Evolutionary conservation across 805 yeast genomes (phyloP), one percentile per base, ranked within the genome.

Genomic region (Metschnikowia anglica): DNA sequence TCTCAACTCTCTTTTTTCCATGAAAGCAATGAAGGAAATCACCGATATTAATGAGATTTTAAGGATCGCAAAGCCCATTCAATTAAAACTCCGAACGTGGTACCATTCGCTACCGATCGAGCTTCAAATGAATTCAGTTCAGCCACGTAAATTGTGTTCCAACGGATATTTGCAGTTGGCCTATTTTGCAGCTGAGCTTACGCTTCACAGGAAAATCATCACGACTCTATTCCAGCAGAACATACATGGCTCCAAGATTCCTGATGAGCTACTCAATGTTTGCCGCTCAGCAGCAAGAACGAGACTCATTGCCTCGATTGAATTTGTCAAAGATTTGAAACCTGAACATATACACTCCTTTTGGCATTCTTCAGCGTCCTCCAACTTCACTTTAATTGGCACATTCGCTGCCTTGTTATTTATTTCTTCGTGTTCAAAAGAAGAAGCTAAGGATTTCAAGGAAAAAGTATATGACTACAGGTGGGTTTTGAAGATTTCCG

Each of bases 201-300:
- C 93, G 0, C 68, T 90, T 18, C 97, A 90, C 61, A 68, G 97
- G 37, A 80, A 81, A 54, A 86, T 86, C 40, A 77, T 85, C 18
- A 73, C 84, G 4, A 67, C 78, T 8, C 63, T 85, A 34, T 58
- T 62, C 43, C 66, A 63, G 47, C 73, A 64, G 51, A 48, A 56
- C 6, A 34, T 46, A n/a, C 53, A 56, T 5, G 72, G 73, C 16
- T 53, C 58, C 20, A 53, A 59, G 7, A 63, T 69, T 2, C 70
- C 73, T 3, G 51, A 53, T 5, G 73, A 70, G 47, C 53, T 70
- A 36, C 56, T 66, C 3, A 56, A 52, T 34, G 89, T 89, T 1
- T 88, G 97, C 59, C 74, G 96, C 32, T 72, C 83, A 21, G 96
- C 97, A 0, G 97, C 97, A 1, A 80, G 76, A 44, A 84, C 95